Percentiles rank a stretch among this genome's conserved stretches.
These are phyloP conservation scores for Radiomyces spectabilis DNA, from an alignment of 192 early-diverging fungal species.

Conservation along the genomic window DNA sequence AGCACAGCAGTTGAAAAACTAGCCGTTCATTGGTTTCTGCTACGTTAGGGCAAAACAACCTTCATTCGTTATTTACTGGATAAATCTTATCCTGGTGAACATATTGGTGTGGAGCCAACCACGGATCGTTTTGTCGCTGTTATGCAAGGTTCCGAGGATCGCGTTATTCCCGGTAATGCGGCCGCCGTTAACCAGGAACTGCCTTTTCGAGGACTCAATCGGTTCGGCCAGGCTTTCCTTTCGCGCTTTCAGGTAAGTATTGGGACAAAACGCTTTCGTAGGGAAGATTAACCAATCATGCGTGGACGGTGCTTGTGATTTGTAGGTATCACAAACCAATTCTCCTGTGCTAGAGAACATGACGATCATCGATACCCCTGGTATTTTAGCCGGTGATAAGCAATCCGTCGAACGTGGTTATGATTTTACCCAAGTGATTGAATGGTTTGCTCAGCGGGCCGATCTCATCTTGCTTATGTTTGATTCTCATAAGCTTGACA, in stretches of 20 bases:
- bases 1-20: not conserved
- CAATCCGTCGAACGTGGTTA: conserved; percentile 71
- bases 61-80: conserved; percentile 73
- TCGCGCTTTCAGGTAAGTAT: conserved; percentile 70
- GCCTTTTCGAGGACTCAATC: conserved; percentile 65
- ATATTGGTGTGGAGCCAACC: conserved; percentile 75
- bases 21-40: too few relatives aligned
- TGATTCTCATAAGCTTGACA: conserved; percentile 82
- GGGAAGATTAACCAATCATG: too few relatives aligned
- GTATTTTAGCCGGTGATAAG: conserved; percentile 75
- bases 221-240: conserved; percentile 73
- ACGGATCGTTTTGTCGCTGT: conserved; percentile 81
- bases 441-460: conserved; percentile 82
- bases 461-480: conserved; percentile 77
- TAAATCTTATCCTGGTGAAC: conserved; percentile 67
- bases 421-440: conserved; percentile 68
- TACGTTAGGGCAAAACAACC: conserved; percentile 78
- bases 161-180: conserved; percentile 77
- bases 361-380: conserved; percentile 80
- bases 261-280: too few relatives aligned
- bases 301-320: too few relatives aligned
- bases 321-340: conserved; percentile 62
- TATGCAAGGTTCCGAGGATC: conserved; percentile 61
- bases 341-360: conserved; percentile 69
- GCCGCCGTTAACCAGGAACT: conserved; percentile 69